Evolutionary conservation across 2,329 filamentous ascomycete genomes (phyloP).

Genomic region (Teratosphaeria viscida): DNA sequence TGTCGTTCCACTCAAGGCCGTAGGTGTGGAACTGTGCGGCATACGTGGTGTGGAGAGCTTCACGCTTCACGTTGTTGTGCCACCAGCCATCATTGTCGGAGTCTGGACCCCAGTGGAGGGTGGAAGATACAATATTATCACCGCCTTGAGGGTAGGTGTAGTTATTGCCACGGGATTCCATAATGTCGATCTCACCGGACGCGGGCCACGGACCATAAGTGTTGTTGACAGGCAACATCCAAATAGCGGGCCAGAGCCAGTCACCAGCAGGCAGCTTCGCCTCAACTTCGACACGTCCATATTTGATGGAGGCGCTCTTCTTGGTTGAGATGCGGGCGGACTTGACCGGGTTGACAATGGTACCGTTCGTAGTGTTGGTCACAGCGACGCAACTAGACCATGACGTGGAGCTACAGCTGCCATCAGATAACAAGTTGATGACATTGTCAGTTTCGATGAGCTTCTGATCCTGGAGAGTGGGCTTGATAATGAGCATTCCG

Average conservation of each 20-base stretch:
- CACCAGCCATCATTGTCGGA: slow-evolving; percentile 66
- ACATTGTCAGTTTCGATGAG: slow-evolving; percentile 56
- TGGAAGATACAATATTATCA: slow-evolving; percentile 69
- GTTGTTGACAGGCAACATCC: slow-evolving; percentile 68
- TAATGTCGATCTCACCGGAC: slow-evolving; percentile 76
- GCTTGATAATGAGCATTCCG: slow-evolving; percentile 62
- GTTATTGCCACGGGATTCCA: slow-evolving; percentile 75
- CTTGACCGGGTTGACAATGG: slow-evolving; percentile 65
- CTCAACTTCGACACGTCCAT: slow-evolving; percentile 69
- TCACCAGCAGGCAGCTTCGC: slow-evolving; percentile 68
- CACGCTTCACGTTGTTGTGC: slow-evolving; percentile 68
- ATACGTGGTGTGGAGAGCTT: slow-evolving; percentile 66
- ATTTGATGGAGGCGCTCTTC: slow-evolving; percentile 61
- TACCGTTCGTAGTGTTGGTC: slow-evolving; percentile 69
- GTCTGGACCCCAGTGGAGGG: slow-evolving; percentile 74
- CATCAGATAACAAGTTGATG: slow-evolving; percentile 56
- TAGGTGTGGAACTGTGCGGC: slow-evolving; percentile 60
- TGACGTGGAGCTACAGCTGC: slow-evolving; percentile 55
- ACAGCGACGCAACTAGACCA: slow-evolving; percentile 54
- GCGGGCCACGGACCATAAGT: slow-evolving; percentile 68
- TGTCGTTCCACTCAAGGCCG: slow-evolving; percentile 77
- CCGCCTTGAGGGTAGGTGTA: slow-evolving; percentile 65
- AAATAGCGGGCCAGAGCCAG: slow-evolving; percentile 89
- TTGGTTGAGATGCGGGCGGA: slow-evolving; percentile 71
- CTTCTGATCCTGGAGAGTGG: slow-evolving; percentile 60